These are phyloP conservation scores for Cornus controversa DNA, from an alignment of 148 eudicot species.

Conservation along the genomic window DNA sequence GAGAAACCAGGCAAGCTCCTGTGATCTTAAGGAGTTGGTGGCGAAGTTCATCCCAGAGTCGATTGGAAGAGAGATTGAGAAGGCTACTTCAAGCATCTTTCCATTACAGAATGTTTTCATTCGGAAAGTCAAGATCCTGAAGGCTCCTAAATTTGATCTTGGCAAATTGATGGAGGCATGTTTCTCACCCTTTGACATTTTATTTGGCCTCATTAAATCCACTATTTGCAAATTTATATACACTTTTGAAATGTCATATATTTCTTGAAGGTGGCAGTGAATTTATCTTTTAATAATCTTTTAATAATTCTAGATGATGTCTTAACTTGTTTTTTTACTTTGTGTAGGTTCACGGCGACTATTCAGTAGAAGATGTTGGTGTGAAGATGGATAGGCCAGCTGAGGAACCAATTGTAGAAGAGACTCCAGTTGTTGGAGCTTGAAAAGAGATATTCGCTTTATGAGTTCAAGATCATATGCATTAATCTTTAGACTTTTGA, in stretches of 20 bases:
- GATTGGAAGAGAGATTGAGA: slow-evolving; percentile 84
- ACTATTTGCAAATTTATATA: background rate
- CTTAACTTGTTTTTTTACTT: too few species aligned
- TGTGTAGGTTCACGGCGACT: background rate
- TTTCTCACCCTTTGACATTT: background rate
- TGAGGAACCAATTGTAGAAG: too few species aligned
- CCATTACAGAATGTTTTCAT: slow-evolving; percentile 83
- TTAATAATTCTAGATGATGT: too few species aligned
- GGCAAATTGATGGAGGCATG: slow-evolving; percentile 83
- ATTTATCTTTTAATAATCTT: too few species aligned
- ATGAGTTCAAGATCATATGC: too few species aligned
- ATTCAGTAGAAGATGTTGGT: too few species aligned
- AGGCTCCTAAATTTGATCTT: slow-evolving; percentile 87
- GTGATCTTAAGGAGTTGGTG: slow-evolving; percentile 81
- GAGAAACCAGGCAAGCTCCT: slow-evolving; percentile 78
- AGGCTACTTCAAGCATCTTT: slow-evolving; percentile 74
- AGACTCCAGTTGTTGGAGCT: too few species aligned
- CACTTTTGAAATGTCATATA: background rate
- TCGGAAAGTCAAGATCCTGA: slow-evolving; percentile 82
- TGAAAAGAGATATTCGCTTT: too few species aligned
- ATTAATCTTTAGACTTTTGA: too few species aligned
- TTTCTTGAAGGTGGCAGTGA: too few species aligned
- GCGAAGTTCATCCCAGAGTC: slow-evolving; percentile 82
- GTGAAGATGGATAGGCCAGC: too few species aligned
- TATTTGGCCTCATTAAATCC: background rate